A percentile compares a stretch with the other conserved stretches of the same genome.
These are phyloP conservation scores for Tetragonia tetragonoides DNA, from an alignment of 148 eudicot species.

Conservation along the genomic window DNA sequence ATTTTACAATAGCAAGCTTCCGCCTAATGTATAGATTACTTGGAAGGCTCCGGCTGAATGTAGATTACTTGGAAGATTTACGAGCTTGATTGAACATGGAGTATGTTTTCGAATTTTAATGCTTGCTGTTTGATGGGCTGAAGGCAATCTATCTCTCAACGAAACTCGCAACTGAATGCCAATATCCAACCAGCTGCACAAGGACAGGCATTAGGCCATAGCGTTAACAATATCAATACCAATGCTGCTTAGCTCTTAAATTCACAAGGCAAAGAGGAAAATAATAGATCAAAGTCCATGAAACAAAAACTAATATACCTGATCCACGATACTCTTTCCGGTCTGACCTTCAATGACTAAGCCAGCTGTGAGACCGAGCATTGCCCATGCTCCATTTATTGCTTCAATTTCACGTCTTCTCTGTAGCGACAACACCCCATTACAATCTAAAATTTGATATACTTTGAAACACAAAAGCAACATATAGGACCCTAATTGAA, in stretches of 20 bases:
- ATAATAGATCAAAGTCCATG: background rate
- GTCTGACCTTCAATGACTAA: slow-evolving; percentile 80
- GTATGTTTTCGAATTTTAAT: background rate
- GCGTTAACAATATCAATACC: background rate
- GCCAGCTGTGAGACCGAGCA: slow-evolving; percentile 90
- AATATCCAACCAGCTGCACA: slow-evolving; percentile 72
- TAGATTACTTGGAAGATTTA: slow-evolving; percentile 1
- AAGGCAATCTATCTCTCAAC: slow-evolving; percentile 34
- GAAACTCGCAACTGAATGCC: slow-evolving; percentile 49
- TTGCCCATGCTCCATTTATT: slow-evolving; percentile 97
- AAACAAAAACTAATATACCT: slow-evolving; percentile 41
- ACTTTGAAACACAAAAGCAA: background rate
- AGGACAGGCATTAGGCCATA: background rate
- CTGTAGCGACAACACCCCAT: slow-evolving; percentile 32
- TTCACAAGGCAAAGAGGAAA: background rate
- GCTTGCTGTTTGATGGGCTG: background rate
- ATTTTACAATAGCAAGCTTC: background rate
- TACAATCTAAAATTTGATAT: background rate
- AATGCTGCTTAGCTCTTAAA: background rate
- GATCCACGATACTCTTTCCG: slow-evolving; percentile 68
- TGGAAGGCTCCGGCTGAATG: background rate
- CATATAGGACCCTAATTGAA: background rate
- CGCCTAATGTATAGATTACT: background rate
- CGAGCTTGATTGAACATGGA: background rate
- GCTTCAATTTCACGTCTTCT: slow-evolving; percentile 77